Evolutionary conservation across 2,329 filamentous ascomycete species (phyloP).

Genomic region (Alternaria infectoria): DNA sequence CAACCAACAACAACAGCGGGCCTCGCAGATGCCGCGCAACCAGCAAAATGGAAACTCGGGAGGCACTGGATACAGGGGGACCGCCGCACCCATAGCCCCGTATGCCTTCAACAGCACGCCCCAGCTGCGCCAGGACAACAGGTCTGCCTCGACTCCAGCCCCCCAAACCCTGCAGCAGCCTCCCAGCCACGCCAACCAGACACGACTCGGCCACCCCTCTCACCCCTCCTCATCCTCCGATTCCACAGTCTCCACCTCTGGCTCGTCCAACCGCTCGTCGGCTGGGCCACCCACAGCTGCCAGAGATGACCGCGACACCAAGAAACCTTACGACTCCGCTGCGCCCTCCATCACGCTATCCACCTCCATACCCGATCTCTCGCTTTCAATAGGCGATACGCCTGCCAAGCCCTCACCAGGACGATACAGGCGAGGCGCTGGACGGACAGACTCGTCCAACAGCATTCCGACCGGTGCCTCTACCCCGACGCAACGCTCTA

Average conservation of each 20-base stretch:
- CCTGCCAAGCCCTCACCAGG: conserved; percentile 76
- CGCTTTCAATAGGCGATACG: conserved; percentile 63
- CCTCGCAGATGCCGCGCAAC: conserved; percentile 50
- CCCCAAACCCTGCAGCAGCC: conserved; percentile 49
- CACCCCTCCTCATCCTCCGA: conserved; percentile 52
- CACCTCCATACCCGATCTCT: conserved; percentile 60
- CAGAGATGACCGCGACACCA: conserved; percentile 58
- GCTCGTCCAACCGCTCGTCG: conserved; percentile 57
- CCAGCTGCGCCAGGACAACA: conserved; percentile 62
- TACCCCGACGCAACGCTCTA: conserved; percentile 42
- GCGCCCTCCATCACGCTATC: conserved; percentile 59
- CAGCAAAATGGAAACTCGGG: conserved; percentile 52
- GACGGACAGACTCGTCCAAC: conserved; percentile 59
- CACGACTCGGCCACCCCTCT: conserved; percentile 44
- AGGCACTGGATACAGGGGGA: conserved; percentile 50
- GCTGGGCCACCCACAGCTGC: conserved; percentile 43
- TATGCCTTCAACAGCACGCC: conserved; percentile 60
- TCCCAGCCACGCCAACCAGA: conserved; percentile 26
- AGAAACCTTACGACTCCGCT: conserved; percentile 45
- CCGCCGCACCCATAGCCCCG: conserved; percentile 55
- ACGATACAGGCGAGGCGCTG: conserved; percentile 76
- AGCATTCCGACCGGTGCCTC: conserved; percentile 37
- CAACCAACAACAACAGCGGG: conserved; percentile 48
- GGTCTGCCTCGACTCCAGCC: conserved; percentile 61
- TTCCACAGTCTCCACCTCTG: conserved; percentile 56